Base-by-base conservation (phyloP, 1,139 yeast genomes). In the Geotrichum restrictum region DNA sequence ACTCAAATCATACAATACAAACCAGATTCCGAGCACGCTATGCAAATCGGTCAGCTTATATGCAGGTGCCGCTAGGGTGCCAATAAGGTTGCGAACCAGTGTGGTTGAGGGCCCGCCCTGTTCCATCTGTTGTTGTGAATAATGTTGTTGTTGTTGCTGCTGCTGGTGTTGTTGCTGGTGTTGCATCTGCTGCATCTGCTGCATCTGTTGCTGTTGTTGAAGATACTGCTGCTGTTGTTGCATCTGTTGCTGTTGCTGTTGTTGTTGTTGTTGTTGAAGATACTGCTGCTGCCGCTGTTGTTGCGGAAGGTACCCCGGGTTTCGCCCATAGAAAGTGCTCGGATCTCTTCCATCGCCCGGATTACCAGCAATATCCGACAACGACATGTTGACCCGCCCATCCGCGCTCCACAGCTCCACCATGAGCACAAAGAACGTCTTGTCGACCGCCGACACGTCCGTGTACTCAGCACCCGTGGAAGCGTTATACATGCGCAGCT, bases 391-490 rank as follows among this genome's bases (percentile, higher is more conserved):
- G 10, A 61, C 60, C n/a, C 56, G 45, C 54, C 64, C 69, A 48
- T 72, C 74, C n/a, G 56, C 61, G 2, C 72, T 63, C 74, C 74
- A 72, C 11, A 72, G 61, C 51, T 71, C 75, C 16, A 69, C 73
- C 4, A 69, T 61, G 43, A 71, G 58, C 5, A 71, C 68, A 46
- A 63, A 64, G 16, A 62, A 58, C 1, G 69, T 61, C 3, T 67
- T 64, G 52, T 72, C 73, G 5, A 70, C 56, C 4, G 56, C 53
- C 8, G 64, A 58, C 18, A 65, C 57, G 33, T 64, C 61, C 1
- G 60, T 46, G 21, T 57, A 44, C 41, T 55, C 62, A 16, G 31
- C 38, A 13, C 66, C 66, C 0, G 71, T 65, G 8, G 52, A 54
- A 18, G 60, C 50, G 51, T 72, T 69, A 34, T 51, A 59, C 22